A percentile compares a stretch with the other conserved stretches of the same genome.
Conservation (phyloP, 331 rosid species). For the Acacia pycnantha region DNA sequence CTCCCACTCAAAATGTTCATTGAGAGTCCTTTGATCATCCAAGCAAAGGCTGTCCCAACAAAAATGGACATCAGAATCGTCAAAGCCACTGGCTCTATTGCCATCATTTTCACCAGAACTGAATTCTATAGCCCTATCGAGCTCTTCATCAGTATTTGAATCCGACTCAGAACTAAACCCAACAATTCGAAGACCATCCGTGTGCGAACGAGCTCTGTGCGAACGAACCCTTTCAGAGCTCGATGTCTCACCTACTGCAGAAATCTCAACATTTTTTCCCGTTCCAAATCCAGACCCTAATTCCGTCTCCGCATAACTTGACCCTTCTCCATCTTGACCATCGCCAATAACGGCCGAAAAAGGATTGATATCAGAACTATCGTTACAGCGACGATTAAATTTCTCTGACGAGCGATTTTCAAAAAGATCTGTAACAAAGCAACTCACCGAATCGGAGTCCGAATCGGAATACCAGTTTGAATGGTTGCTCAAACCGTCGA, state of each 20-base stretch:
- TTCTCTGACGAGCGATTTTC: slow-evolving; percentile 32
- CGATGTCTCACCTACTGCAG: slow-evolving; percentile 24
- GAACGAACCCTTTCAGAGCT: slow-evolving; percentile 19
- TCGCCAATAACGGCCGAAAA: slow-evolving; percentile 38
- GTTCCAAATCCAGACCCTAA: slow-evolving; percentile 41
- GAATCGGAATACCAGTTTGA: slow-evolving; percentile 46
- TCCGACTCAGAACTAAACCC: slow-evolving; percentile 72
- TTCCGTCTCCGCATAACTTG: slow-evolving; percentile 32
- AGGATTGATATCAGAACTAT: slow-evolving; percentile 38
- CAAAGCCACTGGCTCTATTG: slow-evolving; percentile 45
- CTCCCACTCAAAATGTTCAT: slow-evolving; percentile 64
- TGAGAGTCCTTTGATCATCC: slow-evolving; percentile 62
- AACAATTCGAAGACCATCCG: slow-evolving; percentile 56
- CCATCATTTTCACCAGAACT: slow-evolving; percentile 26
- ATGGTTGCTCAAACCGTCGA: slow-evolving; percentile 36
- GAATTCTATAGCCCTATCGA: slow-evolving; percentile 32
- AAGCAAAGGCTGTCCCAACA: slow-evolving; percentile 63
- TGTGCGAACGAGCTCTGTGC: slow-evolving; percentile 12
- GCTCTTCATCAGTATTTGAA: slow-evolving; percentile 37
- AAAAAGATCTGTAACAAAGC: slow-evolving; percentile 81
- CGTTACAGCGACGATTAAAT: slow-evolving; percentile 12
- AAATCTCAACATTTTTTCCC: slow-evolving; percentile 27
- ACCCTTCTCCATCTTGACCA: slow-evolving; percentile 9
- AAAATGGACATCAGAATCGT: slow-evolving; percentile 43
- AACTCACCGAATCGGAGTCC: slow-evolving; percentile 65